These are phyloP conservation scores for Syncephalastrum monosporum DNA, from an alignment of 371 early-diverging fungal genomes.

Conservation along the genomic window DNA sequence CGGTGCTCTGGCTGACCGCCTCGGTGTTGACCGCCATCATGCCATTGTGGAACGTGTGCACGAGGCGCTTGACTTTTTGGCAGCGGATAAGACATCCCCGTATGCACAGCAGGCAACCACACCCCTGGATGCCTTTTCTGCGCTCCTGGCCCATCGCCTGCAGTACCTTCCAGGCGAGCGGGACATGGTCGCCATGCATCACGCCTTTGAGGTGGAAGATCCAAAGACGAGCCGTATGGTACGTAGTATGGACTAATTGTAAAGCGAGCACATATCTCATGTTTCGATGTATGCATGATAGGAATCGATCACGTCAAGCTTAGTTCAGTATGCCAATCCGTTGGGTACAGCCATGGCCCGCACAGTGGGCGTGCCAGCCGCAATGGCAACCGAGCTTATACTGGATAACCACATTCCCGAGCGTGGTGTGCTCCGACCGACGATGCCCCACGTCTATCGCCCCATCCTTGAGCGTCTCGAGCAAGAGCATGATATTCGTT, in stretches of 20 bases:
- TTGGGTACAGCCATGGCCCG: constrained; percentile 85
- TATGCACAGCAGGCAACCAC: constrained; percentile 8
- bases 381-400: constrained; percentile 83
- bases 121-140: constrained; percentile 77
- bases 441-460: constrained; percentile 71
- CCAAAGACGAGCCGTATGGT: constrained; percentile 7
- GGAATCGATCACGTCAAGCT: constrained; percentile 71
- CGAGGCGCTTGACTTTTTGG: constrained; percentile 35
- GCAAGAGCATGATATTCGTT: constrained; percentile 63
- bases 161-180: constrained; percentile 73
- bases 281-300: constrained; percentile 8
- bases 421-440: constrained; percentile 79
- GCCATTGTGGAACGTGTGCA: constrained; percentile 39
- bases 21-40: constrained; percentile 45
- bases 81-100: constrained; percentile 6
- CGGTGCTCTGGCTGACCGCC: constrained; percentile 35
- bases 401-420: constrained; percentile 63
- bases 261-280: constrained; percentile 22
- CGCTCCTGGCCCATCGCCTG: constrained; percentile 66
- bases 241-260: constrained; percentile 28
- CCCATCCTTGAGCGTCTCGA: constrained; percentile 73
- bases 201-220: constrained; percentile 76
- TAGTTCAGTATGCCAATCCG: constrained; percentile 75
- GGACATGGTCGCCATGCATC: constrained; percentile 89
- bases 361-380: constrained; percentile 88